These are phyloP conservation scores for Kodamaea lidongshanica DNA, from an alignment of 805 yeast genomes.

Conservation along the genomic window DNA sequence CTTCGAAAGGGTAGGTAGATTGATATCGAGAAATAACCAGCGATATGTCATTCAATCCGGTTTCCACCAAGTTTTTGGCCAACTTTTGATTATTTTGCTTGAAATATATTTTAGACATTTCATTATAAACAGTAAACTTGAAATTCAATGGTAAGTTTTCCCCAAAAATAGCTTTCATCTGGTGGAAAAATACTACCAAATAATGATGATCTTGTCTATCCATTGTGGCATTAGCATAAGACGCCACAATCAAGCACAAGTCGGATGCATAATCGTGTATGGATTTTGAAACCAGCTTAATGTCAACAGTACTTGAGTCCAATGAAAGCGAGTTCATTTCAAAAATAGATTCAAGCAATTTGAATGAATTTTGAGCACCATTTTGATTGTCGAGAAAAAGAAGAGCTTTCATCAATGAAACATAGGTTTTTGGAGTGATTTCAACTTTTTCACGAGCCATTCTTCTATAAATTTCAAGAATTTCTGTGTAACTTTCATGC, in stretches of 20 bases:
- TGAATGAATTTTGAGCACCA: constrained; percentile 24
- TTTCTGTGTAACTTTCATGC: constrained; percentile 17
- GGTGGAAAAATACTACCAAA: constrained; percentile 24
- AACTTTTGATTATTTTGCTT: constrained; percentile 17
- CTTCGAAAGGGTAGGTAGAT: constrained; percentile 16
- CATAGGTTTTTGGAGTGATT: constrained; percentile 25
- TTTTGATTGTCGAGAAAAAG: constrained; percentile 19
- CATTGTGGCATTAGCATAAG: constrained; percentile 17
- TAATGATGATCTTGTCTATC: constrained; percentile 13
- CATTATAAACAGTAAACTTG: constrained; percentile 19
- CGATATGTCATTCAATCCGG: constrained; percentile 21
- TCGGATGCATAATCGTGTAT: constrained; percentile 12
- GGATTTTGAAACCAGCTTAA: not conserved
- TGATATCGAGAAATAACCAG: constrained; percentile 11
- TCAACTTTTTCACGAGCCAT: constrained; percentile 25
- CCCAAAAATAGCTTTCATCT: constrained; percentile 19
- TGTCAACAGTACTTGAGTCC: not conserved
- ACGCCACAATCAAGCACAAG: constrained; percentile 22
- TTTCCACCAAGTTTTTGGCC: constrained; percentile 19
- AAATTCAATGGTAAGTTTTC: constrained; percentile 17
- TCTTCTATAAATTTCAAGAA: constrained; percentile 26
- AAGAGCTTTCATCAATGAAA: constrained; percentile 26
- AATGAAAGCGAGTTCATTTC: constrained; percentile 26
- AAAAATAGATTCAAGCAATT: constrained; percentile 25
- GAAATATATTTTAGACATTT: constrained; percentile 26